Base-by-base conservation (phyloP, 257 asterid species). In the Oldenlandia corymbosa region DNA sequence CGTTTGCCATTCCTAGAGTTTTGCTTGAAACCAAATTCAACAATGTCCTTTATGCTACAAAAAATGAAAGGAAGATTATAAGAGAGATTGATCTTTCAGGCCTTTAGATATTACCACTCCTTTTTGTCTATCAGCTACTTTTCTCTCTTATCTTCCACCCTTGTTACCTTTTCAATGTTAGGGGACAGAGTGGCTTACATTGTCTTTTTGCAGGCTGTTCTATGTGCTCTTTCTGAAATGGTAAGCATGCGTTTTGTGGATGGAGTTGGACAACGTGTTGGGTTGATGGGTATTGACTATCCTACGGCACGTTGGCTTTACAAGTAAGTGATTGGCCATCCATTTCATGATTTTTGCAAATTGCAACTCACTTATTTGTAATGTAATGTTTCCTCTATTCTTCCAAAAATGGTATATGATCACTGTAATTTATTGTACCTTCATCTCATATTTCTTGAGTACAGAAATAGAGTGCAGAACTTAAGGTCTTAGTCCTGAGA, bases 201-300 rank as follows among this genome's bases (percentile, higher is more conserved):
- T 8, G 56, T 61, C 42, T 56, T 73, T 61, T 65, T 75, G 77
- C 97, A 92, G 99, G 21, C 80, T 69, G 84, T 79, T 66, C 47
- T 90, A 58, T 92, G 95, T 66, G 99, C 97, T 68, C 56, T 92
- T 28, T 76, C 91, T 49, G 97, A 92, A 85, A 90, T 89, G 72
- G 85, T 90, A 65, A 79, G 93, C 86, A 82, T 77, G 91, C 84
- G 99, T 37, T 87, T 79, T 39, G 73, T 89, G 63, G 79, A 92
- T 76, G 96, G 99, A 68, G 71, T 81, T 30, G 95, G 95, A 62
- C 97, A 84, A 55, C 90, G 87, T 23, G 75, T 84, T 34, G 99
- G 99, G 72, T 76, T 92, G 56, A 85, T 92, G 97, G 97, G 99
- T 78, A 88, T 92, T 24, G 99, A 92, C 82, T 89, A 82, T 73